phyloP scores from a whole-genome alignment of 805 yeast species.

The Zygosaccharomyces bisporus region DNA sequence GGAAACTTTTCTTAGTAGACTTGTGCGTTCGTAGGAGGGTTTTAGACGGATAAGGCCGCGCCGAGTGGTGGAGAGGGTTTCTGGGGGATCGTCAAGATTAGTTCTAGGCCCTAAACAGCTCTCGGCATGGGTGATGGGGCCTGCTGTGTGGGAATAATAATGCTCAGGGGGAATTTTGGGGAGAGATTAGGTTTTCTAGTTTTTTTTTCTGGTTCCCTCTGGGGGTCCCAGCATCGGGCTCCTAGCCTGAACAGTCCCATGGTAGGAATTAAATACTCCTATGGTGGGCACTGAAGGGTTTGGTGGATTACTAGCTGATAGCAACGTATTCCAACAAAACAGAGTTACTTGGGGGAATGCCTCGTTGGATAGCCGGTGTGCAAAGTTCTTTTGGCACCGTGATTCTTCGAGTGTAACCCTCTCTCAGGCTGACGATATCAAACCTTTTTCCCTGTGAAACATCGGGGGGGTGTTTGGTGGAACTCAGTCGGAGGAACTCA shows the following conservation, averaged over 20 bases:
- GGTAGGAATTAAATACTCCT: constrained; percentile 31
- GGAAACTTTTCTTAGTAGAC: constrained; percentile 30
- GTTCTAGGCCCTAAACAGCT: constrained; percentile 34
- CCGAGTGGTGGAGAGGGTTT: constrained; percentile 35
- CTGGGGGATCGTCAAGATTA: constrained; percentile 33
- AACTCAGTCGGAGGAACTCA: constrained; percentile 30
- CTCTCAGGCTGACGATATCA: constrained; percentile 33
- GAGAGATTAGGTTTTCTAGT: no score
- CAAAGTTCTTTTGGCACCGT: constrained; percentile 13
- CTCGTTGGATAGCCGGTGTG: constrained; percentile 29
- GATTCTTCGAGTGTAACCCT: constrained; percentile 33
- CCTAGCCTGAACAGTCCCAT: constrained; percentile 36
- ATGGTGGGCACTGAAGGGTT: constrained; percentile 36
- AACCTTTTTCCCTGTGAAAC: constrained; percentile 21
- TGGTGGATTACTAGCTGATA: constrained; percentile 35
- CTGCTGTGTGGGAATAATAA: background rate
- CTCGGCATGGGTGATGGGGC: constrained; percentile 28
- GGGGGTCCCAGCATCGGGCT: constrained; percentile 1
- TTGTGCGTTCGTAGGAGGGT: constrained; percentile 31
- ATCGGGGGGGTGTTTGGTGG: constrained; percentile 30
- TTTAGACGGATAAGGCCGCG: constrained; percentile 32
- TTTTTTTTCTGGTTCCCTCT: constrained; percentile 1
- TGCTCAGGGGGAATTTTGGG: background rate
- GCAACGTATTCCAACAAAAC: constrained; percentile 27
- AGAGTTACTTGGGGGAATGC: constrained; percentile 33